Evolutionary conservation across 495 filamentous ascomycete genomes (phyloP), one percentile per base, ranked within the genome.

Genomic region (Peziza echinospora): DNA sequence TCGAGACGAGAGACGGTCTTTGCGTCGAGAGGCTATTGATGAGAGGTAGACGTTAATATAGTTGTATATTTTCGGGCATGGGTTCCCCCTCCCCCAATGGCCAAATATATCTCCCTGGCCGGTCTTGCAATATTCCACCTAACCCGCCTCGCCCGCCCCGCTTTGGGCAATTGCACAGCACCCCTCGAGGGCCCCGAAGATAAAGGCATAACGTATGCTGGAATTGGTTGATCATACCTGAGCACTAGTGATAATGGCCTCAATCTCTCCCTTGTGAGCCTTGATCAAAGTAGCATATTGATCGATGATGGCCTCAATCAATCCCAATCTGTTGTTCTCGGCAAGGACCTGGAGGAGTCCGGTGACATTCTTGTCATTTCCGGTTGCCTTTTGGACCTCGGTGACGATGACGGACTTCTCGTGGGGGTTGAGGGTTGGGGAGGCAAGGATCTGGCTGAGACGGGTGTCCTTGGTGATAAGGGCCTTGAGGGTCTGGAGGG

Each of bases 281-380:
- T 83, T 72, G 73, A 97, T 91, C 54, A 97, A 68, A 57, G 71
- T 71, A 46, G 56, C 69, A 64, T 93, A 97, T 72, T 96, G 93
- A 62, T 79, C 77, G 63, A 75, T 78, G 50, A 94, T 78, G 53
- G 73, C 74, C 61, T 78, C 71, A 40, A 97, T 69, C 46, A 89
- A 65, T 28, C 79, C 77, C 51, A 97, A 70, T 45, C 89, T 76
- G 73, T 97, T 96, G 76, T 96, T 93, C 66, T 91, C 84, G 45
- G 87, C 85, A 26, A 97, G 69, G 41, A 85, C 80, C 40, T 67
- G 61, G 51, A 97, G 72, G 69, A 96, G 84, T 73, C 93, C 92
- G 77, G 87, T 87, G 62, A 94, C 68, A 51, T 83, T 81, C 56
- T 84, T 78, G 55, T 68, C 71, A 64, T 82, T 77, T 63, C 81